These are phyloP conservation scores for Yarrowia divulgata DNA, from an alignment of 805 yeast genomes.

Conservation along the genomic window DNA sequence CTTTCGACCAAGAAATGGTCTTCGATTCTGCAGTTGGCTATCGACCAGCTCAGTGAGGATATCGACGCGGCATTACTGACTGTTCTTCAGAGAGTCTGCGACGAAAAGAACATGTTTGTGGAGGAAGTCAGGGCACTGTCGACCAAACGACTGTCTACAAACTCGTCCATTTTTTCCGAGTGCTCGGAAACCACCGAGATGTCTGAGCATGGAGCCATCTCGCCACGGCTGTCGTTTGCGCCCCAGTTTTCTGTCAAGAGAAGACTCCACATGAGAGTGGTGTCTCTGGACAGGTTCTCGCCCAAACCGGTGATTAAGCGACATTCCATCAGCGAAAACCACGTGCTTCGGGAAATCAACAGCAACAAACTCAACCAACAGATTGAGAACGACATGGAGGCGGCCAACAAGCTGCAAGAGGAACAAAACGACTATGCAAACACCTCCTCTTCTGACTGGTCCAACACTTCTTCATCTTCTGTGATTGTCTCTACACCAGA, in stretches of 20 bases:
- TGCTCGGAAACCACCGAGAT: conserved; percentile 26
- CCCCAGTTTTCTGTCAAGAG: conserved; percentile 24
- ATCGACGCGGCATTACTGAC: conserved; percentile 8
- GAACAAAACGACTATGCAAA: conserved; percentile 14
- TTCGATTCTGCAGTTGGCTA: conserved; percentile 37
- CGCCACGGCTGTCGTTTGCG: background rate
- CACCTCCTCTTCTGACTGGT: conserved; percentile 25
- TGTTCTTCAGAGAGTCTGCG: conserved; percentile 12
- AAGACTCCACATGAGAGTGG: conserved; percentile 31
- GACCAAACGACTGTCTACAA: conserved; percentile 19
- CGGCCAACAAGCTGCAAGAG: background rate
- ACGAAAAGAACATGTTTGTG: conserved; percentile 19
- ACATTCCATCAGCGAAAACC: conserved; percentile 19
- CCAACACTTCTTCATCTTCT: conserved; percentile 26
- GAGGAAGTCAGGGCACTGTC: conserved; percentile 16
- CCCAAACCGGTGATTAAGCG: conserved; percentile 35
- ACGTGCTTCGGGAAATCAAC: conserved; percentile 8
- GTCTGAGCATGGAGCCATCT: conserved; percentile 16
- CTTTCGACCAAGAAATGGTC: conserved; percentile 44
- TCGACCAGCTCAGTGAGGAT: conserved; percentile 24
- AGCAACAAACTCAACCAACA: conserved; percentile 23
- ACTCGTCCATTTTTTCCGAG: conserved; percentile 31
- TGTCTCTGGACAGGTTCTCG: conserved; percentile 25
- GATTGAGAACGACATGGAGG: background rate
- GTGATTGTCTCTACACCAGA: conserved; percentile 18